Evolutionary conservation across 768 basidiomycete genomes (phyloP).

Genomic region (Leucosporidium scottii): DNA sequence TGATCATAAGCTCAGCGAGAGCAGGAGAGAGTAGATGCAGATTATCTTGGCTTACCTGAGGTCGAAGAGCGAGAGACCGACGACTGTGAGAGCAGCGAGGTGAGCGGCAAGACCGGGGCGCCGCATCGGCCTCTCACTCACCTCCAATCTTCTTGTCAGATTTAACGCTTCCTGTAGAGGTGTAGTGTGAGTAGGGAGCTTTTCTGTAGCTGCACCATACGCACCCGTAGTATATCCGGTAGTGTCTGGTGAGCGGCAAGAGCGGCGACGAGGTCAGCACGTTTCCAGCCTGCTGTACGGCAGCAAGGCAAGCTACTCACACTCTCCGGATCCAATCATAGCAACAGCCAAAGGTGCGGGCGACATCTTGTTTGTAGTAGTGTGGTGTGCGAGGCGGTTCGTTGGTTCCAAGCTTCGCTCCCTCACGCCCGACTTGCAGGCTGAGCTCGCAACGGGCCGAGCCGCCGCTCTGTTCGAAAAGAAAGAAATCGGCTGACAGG

Average conservation of each 20-base stretch:
- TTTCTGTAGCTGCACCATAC: too few species aligned
- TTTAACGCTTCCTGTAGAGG: not conserved
- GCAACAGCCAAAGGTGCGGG: not conserved
- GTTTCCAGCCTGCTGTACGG: not conserved
- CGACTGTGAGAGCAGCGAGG: not conserved
- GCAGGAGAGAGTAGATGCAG: too few species aligned
- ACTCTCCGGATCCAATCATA: slow-evolving; percentile 1
- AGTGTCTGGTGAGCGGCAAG: not conserved
- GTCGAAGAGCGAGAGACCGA: slow-evolving; percentile 1
- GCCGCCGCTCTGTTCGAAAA: too few species aligned
- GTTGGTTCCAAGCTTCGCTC: not conserved
- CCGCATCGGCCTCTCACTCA: too few species aligned
- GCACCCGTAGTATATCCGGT: not conserved
- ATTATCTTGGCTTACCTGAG: not conserved
- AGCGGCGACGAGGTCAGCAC: not conserved
- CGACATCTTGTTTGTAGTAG: not conserved
- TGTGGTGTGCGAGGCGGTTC: not conserved
- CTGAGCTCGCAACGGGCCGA: too few species aligned
- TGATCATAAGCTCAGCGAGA: not conserved
- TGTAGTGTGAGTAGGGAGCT: not conserved
- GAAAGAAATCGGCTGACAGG: too few species aligned
- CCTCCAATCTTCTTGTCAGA: slow-evolving; percentile 5
- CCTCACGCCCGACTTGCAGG: too few species aligned
- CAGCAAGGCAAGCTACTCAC: not conserved
- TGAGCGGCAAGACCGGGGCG: not conserved